phyloP scores from a whole-genome alignment of 345 rosid genomes.

The Nephelium lappaceum region DNA sequence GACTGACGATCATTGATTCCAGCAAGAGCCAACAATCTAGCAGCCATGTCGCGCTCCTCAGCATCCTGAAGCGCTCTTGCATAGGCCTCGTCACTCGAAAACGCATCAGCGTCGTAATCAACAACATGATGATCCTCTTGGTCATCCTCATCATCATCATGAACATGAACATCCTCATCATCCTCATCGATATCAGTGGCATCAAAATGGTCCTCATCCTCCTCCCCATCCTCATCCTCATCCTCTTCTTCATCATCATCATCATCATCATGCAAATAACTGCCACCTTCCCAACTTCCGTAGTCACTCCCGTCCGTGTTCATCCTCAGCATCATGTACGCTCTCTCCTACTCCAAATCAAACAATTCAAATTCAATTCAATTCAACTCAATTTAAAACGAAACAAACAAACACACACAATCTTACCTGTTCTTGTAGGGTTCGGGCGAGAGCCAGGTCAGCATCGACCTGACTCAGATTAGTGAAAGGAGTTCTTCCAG shows the following conservation, averaged over 20 bases:
- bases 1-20: conserved; percentile 64
- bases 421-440: conserved; percentile 87
- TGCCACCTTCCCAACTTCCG: conserved; percentile 84
- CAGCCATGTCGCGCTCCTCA: conserved; percentile 87
- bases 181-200: conserved; percentile 31
- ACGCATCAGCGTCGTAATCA: conserved; percentile 53
- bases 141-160: conserved; percentile 47
- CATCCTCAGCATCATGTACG: conserved; percentile 85
- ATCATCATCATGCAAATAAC: conserved; percentile 62
- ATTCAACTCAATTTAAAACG: no score
- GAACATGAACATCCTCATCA: conserved; percentile 48
- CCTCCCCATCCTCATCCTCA: conserved; percentile 47
- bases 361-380: not conserved
- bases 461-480: conserved; percentile 86
- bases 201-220: conserved; percentile 28
- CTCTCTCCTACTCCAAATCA: conserved; percentile 63
- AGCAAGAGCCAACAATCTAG: conserved; percentile 74
- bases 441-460: conserved; percentile 90
- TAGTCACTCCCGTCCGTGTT: conserved; percentile 67
- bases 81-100: conserved; percentile 82
- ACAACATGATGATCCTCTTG: conserved; percentile 36
- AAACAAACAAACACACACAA: no score
- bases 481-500: conserved; percentile 71
- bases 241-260: conserved; percentile 57
- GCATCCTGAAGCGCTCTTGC: conserved; percentile 95